Evolutionary conservation across 23 red algal genomes (phyloP).

Genomic region (Cyanidioschyzon merolae): DNA sequence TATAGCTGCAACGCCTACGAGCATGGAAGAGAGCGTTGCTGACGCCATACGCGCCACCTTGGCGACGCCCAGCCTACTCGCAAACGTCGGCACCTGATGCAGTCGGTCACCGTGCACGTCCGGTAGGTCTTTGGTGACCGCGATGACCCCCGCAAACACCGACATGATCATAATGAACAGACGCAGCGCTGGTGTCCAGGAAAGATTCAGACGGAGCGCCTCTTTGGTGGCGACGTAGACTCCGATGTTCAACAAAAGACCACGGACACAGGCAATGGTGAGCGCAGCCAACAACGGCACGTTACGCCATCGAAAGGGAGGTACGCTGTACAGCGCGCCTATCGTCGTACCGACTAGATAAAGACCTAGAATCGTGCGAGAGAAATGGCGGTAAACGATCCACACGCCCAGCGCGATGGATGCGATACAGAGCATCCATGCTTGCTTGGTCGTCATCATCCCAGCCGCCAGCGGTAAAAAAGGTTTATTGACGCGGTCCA

Average conservation of each 20-base stretch:
- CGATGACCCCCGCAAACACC: slow-evolving; percentile 77
- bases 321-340: slow-evolving; percentile 66
- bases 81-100: slow-evolving; percentile 74
- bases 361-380: slow-evolving; percentile 59
- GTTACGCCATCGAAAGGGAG: slow-evolving; percentile 55
- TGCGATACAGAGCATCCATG: slow-evolving; percentile 49
- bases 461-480: slow-evolving; percentile 79
- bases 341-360: slow-evolving; percentile 72
- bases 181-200: slow-evolving; percentile 61
- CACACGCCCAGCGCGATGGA: slow-evolving; percentile 35
- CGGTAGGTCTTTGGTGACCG: slow-evolving; percentile 74
- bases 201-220: slow-evolving; percentile 59
- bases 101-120: slow-evolving; percentile 61
- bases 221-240: slow-evolving; percentile 85
- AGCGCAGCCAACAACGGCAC: slow-evolving; percentile 55
- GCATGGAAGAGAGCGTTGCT: slow-evolving; percentile 27
- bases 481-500: slow-evolving; percentile 87
- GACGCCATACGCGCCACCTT: slow-evolving; percentile 33
- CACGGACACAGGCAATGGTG: slow-evolving; percentile 77
- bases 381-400: slow-evolving; percentile 54
- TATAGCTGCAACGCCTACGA: slow-evolving; percentile 33
- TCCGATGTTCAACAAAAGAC: slow-evolving; percentile 85
- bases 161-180: slow-evolving; percentile 82
- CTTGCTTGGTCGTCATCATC: slow-evolving; percentile 28
- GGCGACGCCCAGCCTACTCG: slow-evolving; percentile 34